Evolutionary conservation across 2,329 filamentous ascomycete genomes (phyloP), one percentile per base, ranked within the genome.

Genomic region (Pestalotiopsis sp.): DNA sequence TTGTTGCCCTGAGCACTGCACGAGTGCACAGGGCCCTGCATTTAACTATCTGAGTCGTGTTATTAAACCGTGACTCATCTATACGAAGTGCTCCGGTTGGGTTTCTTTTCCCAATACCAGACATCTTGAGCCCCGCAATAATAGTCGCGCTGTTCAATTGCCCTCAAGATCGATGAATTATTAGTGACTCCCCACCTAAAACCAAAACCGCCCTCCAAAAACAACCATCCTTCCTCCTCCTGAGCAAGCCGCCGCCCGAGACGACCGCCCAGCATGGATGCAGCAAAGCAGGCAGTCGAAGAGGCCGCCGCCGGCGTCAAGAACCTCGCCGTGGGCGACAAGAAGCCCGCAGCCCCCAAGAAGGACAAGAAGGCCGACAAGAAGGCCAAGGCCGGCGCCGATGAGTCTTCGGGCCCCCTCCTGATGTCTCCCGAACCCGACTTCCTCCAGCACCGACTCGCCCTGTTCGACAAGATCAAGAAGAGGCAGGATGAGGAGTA

Each of bases 381-480:
- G 75, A 80, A 83, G 73, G 77, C 86, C 75, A 87, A 89, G 80
- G 76, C 74, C 68, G 77, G 75, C 70, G 79, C 77, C 67, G 80
- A 78, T 69, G 73, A 76, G 66, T 79, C 77, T 65, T 74, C 80
- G 25, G 82, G 81, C 13, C 81, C 83, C 52, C 78, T 87, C 69
- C 84, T 87, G 82, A 79, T 82, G 77, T 80, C 78, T 74, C 86
- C 82, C 36, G 85, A 89, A 23, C 92, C 95, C 68, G 90, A 91
- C 70, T 97, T 93, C 81, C 90, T 98, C 71, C 85, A 95, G 77
- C 90, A 94, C 80, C 91, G 96, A 72, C 91, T 98, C 76, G 89
- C 92, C 66, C 85, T 98, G 64, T 98, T 98, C 83, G 93, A 98
- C 79, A 90, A 92, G 79, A 86, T 98, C 73, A 97, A 97, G 87